These are phyloP conservation scores for Clavispora phyllophila DNA, from an alignment of 805 yeast genomes.

Conservation along the genomic window DNA sequence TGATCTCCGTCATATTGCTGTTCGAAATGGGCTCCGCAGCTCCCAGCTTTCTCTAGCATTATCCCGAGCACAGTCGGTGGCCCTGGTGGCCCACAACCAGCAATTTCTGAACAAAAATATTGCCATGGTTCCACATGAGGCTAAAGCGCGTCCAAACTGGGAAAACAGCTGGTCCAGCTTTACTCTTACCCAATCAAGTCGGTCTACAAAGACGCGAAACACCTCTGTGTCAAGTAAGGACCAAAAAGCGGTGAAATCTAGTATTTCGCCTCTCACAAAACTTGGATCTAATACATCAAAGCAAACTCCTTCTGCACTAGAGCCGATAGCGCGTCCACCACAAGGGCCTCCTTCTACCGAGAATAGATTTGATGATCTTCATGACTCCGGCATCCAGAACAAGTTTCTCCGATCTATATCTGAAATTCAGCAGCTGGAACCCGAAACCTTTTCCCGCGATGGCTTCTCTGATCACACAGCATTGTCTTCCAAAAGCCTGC, in stretches of 20 bases:
- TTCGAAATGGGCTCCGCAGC: conserved; percentile 8
- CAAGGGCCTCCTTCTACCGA: conserved; percentile 1
- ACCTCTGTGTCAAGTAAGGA: background rate
- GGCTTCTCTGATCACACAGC: background rate
- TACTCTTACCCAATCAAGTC: background rate
- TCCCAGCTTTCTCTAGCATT: background rate
- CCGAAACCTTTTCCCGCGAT: background rate
- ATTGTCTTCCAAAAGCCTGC: background rate
- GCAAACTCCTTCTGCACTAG: background rate
- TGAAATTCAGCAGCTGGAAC: background rate
- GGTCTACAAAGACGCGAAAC: background rate
- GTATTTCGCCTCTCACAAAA: conserved; percentile 12
- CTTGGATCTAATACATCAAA: conserved; percentile 1
- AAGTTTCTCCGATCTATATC: background rate
- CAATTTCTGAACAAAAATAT: conserved; percentile 8
- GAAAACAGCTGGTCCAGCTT: conserved; percentile 1
- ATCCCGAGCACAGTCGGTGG: background rate
- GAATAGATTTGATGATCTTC: conserved; percentile 3
- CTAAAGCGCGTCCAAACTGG: background rate
- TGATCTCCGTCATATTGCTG: conserved; percentile 9
- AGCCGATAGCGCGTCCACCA: background rate
- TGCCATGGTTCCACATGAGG: conserved; percentile 6
- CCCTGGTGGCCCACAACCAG: conserved; percentile 1
- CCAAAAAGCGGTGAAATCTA: conserved; percentile 1
- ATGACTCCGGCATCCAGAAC: background rate